A percentile compares a stretch with the other conserved stretches of the same genome.
These are phyloP conservation scores for Zoysia japonica DNA, from an alignment of 176 grass and related monocot species.

Conservation along the genomic window DNA sequence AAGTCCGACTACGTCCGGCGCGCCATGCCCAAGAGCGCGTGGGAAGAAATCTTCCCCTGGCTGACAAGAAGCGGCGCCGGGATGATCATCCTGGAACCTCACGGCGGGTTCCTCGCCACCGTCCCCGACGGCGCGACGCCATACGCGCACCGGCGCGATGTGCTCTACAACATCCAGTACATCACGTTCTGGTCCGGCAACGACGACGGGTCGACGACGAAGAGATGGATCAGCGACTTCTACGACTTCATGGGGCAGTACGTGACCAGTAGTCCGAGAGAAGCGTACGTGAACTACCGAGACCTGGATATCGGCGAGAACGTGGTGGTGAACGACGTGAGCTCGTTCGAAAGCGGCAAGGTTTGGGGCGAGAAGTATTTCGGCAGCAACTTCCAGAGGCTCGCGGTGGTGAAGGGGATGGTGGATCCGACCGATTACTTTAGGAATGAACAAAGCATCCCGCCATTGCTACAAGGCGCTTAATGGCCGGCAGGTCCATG, in stretches of 20 bases:
- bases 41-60: constrained; percentile 30
- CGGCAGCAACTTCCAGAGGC: constrained; percentile 36
- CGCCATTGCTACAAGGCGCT: constrained; percentile 23
- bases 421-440: constrained; percentile 48
- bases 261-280: constrained; percentile 42
- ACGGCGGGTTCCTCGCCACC: constrained; percentile 36
- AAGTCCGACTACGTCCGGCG: constrained; percentile 45
- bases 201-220: not conserved
- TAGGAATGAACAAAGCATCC: constrained; percentile 50
- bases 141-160: constrained; percentile 44
- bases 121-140: constrained; percentile 21
- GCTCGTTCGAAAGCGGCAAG: constrained; percentile 16
- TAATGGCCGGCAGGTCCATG: not conserved
- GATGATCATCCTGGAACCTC: constrained; percentile 44
- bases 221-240: constrained; percentile 26
- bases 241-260: constrained; percentile 33
- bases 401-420: constrained; percentile 37
- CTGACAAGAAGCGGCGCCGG: constrained; percentile 38
- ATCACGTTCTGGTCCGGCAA: constrained; percentile 26
- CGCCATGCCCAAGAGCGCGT: constrained; percentile 19
- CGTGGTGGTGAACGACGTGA: constrained; percentile 11
- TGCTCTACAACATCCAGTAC: constrained; percentile 56
- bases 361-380: constrained; percentile 46
- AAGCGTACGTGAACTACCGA: constrained; percentile 52
- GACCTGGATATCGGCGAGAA: constrained; percentile 59